Base-by-base conservation (phyloP, 2,329 filamentous ascomycete genomes). In the Ambrosiella cleistominuta region DNA sequence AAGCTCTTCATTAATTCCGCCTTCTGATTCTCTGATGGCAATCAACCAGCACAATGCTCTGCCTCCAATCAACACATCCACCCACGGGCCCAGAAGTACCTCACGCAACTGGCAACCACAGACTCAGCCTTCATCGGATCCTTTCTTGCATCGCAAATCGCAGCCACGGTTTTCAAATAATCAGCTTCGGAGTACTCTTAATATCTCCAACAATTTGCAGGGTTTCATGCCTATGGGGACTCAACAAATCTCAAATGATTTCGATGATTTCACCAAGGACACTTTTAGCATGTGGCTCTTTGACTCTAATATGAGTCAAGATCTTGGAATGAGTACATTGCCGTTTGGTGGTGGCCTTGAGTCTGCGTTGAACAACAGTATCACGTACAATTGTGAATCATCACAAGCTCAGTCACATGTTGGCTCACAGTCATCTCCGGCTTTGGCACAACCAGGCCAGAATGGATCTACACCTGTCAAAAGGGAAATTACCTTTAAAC, bases 211-310 rank as follows among this genome's bases (percentile, higher is more conserved):
- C 27, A 27, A 27, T 27, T 27, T 27, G 27, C 27, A 27, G 27
- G 27, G 27, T 3, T 27, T 27, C 27, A 27, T 27, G 27, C 3
- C 27, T 27, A 27, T 27, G 27, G 27, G 27, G 4, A 27, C 27
- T 15, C 19, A 13, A 15, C 44, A 47, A 17, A 3, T 47, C 13
- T 13, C 13, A 2, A 47, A 47, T 47, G 19, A 66, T 68, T 1
- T 54, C 72, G 42, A 66, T 5, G 35, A 53, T 35, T 27, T 36
- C 5, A 53, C 65, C 2, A 68, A 70, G 36, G 70, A 72, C 35
- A 75, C 74, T 64, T 78, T 78, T 64, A 72, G 71, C 17, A 66
- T 69, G 13, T 79, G 76, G 76, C 67, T 79, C 2, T 78, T 79
- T 61, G 72, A 77, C 47, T 67, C 71, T 1, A 71, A 72, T 54